These are phyloP conservation scores for Raffaelea deltoideospora DNA, from an alignment of 2,329 filamentous ascomycete genomes.

Conservation along the genomic window DNA sequence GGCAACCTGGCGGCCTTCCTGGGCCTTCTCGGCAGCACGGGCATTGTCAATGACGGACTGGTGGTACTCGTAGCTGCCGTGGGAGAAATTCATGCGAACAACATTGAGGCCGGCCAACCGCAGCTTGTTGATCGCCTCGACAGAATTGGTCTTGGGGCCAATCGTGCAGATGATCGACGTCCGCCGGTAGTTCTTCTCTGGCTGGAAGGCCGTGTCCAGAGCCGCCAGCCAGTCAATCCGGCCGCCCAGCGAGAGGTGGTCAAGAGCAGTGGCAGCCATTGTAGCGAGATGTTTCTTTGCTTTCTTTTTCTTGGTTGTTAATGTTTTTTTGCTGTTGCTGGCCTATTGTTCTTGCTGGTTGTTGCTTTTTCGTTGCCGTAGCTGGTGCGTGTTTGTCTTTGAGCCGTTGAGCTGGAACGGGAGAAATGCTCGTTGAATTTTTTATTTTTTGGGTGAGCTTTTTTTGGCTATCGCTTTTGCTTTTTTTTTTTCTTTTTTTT, in stretches of 20 bases:
- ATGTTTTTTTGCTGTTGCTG: too few relatives aligned
- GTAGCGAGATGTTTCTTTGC: too few relatives aligned
- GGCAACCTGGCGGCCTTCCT: conserved; percentile 74
- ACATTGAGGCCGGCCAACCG: conserved; percentile 87
- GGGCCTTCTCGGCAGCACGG: conserved; percentile 64
- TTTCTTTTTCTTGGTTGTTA: too few relatives aligned
- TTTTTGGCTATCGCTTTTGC: too few relatives aligned
- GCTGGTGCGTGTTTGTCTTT: too few relatives aligned
- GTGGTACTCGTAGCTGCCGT: conserved; percentile 84
- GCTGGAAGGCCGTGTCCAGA: conserved; percentile 80
- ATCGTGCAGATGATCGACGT: conserved; percentile 99
- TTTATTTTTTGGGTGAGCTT: too few relatives aligned
- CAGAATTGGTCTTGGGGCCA: conserved; percentile 96
- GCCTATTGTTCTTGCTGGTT: too few relatives aligned
- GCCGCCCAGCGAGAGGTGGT: conserved; percentile 68
- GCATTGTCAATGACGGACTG: conserved; percentile 94
- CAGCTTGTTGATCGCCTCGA: conserved; percentile 91
- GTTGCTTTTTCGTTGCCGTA: too few relatives aligned
- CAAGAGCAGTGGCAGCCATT: conserved; percentile 55
- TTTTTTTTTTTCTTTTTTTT: too few relatives aligned
- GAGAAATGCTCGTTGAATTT: too few relatives aligned
- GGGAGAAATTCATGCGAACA: conserved; percentile 99
- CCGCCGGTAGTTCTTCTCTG: conserved; percentile 80
- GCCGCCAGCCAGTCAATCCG: conserved; percentile 50
- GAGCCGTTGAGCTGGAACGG: too few relatives aligned